Percentiles rank a stretch among this genome's conserved stretches.
These are phyloP conservation scores for Dictyostelium purpureum DNA, from an alignment of 78 protist genomes.

Conservation along the genomic window DNA sequence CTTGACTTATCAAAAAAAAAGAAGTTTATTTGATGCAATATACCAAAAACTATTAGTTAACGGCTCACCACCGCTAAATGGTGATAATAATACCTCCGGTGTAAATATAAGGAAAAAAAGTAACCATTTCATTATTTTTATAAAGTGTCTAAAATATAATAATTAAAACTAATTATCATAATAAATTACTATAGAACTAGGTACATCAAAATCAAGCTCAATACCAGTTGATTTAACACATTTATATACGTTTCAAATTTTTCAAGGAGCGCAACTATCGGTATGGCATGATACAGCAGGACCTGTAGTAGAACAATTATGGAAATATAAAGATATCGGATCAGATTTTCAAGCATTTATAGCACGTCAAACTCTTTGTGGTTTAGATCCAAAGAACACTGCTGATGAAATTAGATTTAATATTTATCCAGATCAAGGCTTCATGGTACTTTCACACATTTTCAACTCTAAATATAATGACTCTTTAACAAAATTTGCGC, in stretches of 20 bases:
- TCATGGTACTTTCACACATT: conserved; percentile 39
- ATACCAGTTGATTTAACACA: neutral
- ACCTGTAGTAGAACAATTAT: conserved; percentile 35
- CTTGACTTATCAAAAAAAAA: neutral
- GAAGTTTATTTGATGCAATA: conserved; percentile 17
- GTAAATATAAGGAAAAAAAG: neutral
- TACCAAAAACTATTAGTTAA: neutral
- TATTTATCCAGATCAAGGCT: conserved; percentile 43
- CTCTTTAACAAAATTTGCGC: conserved; percentile 31
- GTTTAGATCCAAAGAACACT: conserved; percentile 27
- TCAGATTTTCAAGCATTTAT: conserved; percentile 34
- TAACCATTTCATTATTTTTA: neutral
- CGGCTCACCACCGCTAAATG: neutral
- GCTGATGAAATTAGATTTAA: conserved; percentile 62
- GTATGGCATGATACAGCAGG: conserved; percentile 75
- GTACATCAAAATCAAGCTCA: neutral
- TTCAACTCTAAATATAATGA: conserved; percentile 46
- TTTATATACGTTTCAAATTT: conserved; percentile 18
- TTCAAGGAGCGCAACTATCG: conserved; percentile 45
- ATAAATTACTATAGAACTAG: neutral
- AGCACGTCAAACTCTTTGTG: conserved; percentile 63
- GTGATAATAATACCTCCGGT: neutral
- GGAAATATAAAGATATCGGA: neutral
- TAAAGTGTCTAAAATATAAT: no score
- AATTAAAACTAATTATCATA: no score